phyloP scores from a whole-genome alignment of 768 basidiomycete genomes.

The Hebeloma cylindrosporum region DNA sequence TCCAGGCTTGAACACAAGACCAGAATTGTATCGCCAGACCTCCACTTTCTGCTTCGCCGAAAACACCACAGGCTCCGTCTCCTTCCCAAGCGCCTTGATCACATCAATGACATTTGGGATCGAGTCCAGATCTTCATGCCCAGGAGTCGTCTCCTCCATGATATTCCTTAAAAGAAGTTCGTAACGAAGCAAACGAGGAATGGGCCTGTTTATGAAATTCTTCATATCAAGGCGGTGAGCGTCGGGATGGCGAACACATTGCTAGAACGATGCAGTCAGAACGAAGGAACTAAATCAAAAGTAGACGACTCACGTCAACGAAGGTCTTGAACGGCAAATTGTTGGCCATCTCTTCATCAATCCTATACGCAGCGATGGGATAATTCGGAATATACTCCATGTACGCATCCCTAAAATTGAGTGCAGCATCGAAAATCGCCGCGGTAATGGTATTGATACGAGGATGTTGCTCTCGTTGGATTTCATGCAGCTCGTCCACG shows the following conservation, averaged over 20 bases:
- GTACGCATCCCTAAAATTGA: conserved; percentile 92
- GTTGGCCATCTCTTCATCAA: conserved; percentile 84
- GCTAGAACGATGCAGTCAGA: conserved; percentile 24
- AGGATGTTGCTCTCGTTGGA: conserved; percentile 88
- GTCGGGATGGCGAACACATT: conserved; percentile 63
- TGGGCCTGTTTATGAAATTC: conserved; percentile 89
- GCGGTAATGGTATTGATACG: conserved; percentile 78
- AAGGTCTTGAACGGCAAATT: conserved; percentile 81
- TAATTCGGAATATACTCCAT: conserved; percentile 93
- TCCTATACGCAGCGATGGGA: conserved; percentile 84
- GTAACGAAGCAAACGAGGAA: conserved; percentile 87
- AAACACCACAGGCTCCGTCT: conserved; percentile 82
- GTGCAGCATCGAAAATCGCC: conserved; percentile 81
- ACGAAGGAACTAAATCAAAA: conserved; percentile 20
- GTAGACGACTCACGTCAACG: conserved; percentile 59
- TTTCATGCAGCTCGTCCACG: conserved; percentile 78
- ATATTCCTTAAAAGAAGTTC: conserved; percentile 82
- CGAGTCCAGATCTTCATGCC: conserved; percentile 77
- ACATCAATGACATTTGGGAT: conserved; percentile 88
- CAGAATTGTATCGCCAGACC: conserved; percentile 81
- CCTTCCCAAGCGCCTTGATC: conserved; percentile 83
- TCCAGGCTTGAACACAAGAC: conserved; percentile 76
- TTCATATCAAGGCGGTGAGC: conserved; percentile 89
- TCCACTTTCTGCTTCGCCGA: conserved; percentile 89
- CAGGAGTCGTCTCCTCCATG: conserved; percentile 67